Evolutionary conservation across 2,329 filamentous ascomycete genomes (phyloP).

Genomic region (Colletotrichum horii): DNA sequence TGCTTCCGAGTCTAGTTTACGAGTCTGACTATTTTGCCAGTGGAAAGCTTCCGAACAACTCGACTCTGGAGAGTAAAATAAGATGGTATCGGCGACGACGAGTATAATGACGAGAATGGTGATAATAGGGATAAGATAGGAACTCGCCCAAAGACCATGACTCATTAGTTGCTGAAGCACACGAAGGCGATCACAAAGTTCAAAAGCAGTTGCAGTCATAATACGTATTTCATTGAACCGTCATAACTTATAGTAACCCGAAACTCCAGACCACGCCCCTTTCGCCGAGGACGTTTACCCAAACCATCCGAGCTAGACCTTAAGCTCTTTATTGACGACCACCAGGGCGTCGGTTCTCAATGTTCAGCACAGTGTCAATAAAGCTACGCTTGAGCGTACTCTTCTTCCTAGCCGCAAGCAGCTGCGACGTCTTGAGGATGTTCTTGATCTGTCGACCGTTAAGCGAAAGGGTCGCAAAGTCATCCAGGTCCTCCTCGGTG

Average conservation of each 20-base stretch:
- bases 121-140: too few relatives aligned
- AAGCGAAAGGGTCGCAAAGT: slow-evolving; percentile 42
- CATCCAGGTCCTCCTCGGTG: slow-evolving; percentile 29
- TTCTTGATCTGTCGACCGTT: slow-evolving; percentile 58
- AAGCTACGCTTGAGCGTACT: slow-evolving; percentile 21
- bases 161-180: fast-evolving
- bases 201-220: background rate
- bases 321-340: background rate
- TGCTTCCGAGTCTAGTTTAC: too few relatives aligned
- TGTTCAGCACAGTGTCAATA: slow-evolving; percentile 16
- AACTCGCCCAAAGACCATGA: fast-evolving
- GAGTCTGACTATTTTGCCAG: too few relatives aligned
- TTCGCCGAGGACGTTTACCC: background rate
- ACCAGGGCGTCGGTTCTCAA: slow-evolving; percentile 13
- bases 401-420: slow-evolving; percentile 51
- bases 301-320: background rate
- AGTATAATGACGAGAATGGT: too few relatives aligned
- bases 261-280: background rate
- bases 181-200: fast-evolving
- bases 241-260: background rate
- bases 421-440: slow-evolving; percentile 41
- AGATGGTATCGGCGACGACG: too few relatives aligned
- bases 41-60: too few relatives aligned
- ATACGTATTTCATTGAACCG: background rate
- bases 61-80: too few relatives aligned